phyloP scores from a whole-genome alignment of 2,329 filamentous ascomycete genomes.

The Colletotrichum liriopes region DNA sequence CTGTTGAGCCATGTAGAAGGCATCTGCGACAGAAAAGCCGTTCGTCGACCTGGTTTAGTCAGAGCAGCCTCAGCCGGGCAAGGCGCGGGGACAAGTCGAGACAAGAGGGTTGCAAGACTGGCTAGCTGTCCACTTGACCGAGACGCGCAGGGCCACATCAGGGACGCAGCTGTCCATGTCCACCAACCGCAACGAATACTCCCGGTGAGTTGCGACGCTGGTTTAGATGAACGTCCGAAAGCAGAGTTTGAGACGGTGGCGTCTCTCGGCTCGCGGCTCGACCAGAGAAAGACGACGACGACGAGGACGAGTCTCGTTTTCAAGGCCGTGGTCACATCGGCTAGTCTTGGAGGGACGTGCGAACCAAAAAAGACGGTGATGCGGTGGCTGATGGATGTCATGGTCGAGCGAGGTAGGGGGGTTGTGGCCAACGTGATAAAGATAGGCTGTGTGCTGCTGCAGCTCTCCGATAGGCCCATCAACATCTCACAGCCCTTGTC shows the following conservation, averaged over 20 bases:
- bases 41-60: not conserved
- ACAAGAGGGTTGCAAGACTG: not conserved
- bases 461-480: conserved; percentile 20
- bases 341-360: conserved; percentile 24
- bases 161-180: not conserved
- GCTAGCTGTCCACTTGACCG: not conserved
- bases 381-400: conserved; percentile 14
- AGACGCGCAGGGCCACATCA: not conserved
- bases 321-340: conserved; percentile 2
- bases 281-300: not conserved
- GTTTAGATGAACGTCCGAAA: conserved; percentile 16
- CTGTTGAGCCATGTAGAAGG: not conserved
- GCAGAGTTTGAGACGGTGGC: conserved; percentile 14
- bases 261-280: conserved; percentile 8
- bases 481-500: conserved; percentile 18
- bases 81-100: not conserved
- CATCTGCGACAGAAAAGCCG: not conserved
- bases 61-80: not conserved
- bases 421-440: not conserved
- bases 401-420: conserved; percentile 20
- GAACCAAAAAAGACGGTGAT: conserved; percentile 7
- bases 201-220: not conserved
- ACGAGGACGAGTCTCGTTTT: not conserved
- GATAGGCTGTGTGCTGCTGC: not conserved
- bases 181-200: not conserved